phyloP scores from a whole-genome alignment of 805 yeast species.

The Cyberlindnera euphorbiiphila region DNA sequence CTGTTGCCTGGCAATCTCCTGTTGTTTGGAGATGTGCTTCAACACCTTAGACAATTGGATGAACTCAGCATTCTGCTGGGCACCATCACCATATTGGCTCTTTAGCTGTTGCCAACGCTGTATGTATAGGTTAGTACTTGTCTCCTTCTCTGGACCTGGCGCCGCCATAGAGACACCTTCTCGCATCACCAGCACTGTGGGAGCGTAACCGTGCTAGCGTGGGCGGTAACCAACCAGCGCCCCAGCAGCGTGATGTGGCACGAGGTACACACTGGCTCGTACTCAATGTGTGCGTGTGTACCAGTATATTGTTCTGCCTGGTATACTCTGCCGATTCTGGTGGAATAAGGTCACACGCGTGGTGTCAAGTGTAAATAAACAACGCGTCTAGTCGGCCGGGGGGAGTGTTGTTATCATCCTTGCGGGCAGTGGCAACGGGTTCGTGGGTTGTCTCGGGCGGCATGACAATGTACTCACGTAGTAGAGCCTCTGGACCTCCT shows the following conservation, averaged over 20 bases:
- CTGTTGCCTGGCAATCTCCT: slow-evolving; percentile 32
- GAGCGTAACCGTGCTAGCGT: no score
- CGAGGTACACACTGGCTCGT: no score
- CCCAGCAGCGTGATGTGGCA: no score
- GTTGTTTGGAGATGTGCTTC: slow-evolving; percentile 38
- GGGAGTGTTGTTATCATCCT: slow-evolving; percentile 1
- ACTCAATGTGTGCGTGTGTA: background rate
- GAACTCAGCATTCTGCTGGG: slow-evolving; percentile 53
- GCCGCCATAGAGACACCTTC: no score
- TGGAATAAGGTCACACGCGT: slow-evolving; percentile 1
- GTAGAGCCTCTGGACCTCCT: slow-evolving; percentile 29
- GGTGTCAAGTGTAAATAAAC: no score
- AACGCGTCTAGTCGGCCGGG: slow-evolving; percentile 8
- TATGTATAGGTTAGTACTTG: slow-evolving; percentile 2
- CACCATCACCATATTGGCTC: slow-evolving; percentile 52
- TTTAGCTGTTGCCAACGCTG: slow-evolving; percentile 57
- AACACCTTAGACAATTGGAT: slow-evolving; percentile 50
- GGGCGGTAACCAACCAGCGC: no score
- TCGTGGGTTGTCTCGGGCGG: no score
- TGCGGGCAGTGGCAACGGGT: background rate
- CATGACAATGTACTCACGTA: slow-evolving; percentile 23
- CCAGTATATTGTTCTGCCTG: background rate
- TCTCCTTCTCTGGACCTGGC: no score
- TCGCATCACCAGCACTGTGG: no score
- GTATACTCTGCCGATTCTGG: no score